A percentile compares a stretch with the other conserved stretches of the same genome.
Evolutionary conservation across 169 alveolate species (phyloP).

Genomic region (Cryptosporidium meleagridis): DNA sequence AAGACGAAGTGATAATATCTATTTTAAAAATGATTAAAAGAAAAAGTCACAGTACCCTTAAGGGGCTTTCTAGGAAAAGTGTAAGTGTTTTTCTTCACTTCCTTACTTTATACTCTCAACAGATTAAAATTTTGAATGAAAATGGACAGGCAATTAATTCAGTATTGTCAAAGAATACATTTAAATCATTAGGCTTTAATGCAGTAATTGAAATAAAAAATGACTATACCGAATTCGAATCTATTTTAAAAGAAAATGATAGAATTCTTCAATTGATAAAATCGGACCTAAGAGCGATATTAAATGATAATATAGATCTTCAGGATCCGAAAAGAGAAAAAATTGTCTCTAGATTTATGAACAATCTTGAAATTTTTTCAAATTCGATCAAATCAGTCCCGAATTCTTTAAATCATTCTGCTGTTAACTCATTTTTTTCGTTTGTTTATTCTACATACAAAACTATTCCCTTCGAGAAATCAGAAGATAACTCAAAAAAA

Average conservation of each 20-base stretch:
- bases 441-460: background rate
- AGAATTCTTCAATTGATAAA: background rate
- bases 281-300: background rate
- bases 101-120: slow-evolving; percentile 19
- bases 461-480: background rate
- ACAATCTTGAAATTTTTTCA: background rate
- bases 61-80: background rate
- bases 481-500: background rate
- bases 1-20: background rate
- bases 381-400: background rate
- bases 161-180: background rate
- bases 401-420: background rate
- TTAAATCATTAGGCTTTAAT: background rate
- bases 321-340: background rate
- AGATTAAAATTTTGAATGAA: background rate
- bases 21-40: slow-evolving; percentile 45
- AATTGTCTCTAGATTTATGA: background rate
- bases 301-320: too few species aligned
- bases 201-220: background rate
- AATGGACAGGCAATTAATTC: background rate
- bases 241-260: background rate
- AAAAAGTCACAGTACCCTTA: slow-evolving; percentile 22
- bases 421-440: background rate
- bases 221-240: background rate
- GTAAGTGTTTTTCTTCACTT: slow-evolving; percentile 21